Percentiles rank a stretch among this genome's conserved stretches.
Conservation (phyloP, 78 protist species). For the Emiliania huxleyi region DNA sequence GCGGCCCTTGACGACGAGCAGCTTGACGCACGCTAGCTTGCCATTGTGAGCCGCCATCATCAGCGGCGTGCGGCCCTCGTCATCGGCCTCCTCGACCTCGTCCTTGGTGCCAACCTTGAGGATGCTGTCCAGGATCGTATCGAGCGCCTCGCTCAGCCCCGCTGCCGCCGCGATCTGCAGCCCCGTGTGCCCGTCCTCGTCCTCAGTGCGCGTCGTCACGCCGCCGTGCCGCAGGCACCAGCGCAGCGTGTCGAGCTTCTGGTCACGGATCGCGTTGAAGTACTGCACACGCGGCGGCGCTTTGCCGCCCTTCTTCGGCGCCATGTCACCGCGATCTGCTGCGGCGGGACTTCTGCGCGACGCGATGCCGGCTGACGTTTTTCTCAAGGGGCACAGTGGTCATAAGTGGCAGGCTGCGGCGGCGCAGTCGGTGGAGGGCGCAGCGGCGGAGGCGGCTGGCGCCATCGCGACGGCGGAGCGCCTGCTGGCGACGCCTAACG, state of each 20-base stretch:
- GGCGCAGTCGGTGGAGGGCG: too few relatives aligned
- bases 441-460: too few relatives aligned
- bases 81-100: not conserved
- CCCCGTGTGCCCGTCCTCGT: conserved; percentile 4
- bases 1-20: not conserved
- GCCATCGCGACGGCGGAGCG: too few relatives aligned
- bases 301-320: not conserved
- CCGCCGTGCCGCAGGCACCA: conserved; percentile 28
- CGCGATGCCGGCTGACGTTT: too few relatives aligned
- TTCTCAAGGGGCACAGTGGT: too few relatives aligned
- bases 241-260: not conserved
- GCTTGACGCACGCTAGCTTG: not conserved
- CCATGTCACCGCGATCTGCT: too few relatives aligned
- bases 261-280: not conserved
- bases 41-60: conserved; percentile 11
- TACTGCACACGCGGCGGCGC: not conserved
- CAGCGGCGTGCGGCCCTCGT: conserved; percentile 15
- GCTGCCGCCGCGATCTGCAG: not conserved
- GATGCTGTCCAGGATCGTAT: not conserved
- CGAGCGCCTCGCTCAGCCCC: not conserved
- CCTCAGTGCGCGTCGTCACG: not conserved
- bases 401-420: too few relatives aligned
- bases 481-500: too few relatives aligned
- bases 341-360: too few relatives aligned
- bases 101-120: not conserved